Evolutionary conservation across 1,139 yeast genomes (phyloP).

Genomic region (Hanseniaspora uvarum): DNA sequence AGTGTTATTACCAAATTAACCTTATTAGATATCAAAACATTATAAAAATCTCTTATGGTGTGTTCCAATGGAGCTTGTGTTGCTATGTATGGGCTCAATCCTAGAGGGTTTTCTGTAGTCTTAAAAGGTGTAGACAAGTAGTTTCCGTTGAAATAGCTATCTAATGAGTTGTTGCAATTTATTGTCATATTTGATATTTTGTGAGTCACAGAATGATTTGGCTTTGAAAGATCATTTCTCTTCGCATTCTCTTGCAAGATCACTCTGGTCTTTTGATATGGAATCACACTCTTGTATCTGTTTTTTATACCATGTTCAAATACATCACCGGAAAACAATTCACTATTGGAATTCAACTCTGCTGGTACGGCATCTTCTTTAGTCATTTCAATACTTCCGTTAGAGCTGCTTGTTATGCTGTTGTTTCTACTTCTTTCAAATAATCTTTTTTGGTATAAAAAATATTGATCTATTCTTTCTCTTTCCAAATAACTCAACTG

Average conservation of each 20-base stretch:
- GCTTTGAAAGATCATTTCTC: slow-evolving; percentile 41
- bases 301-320: slow-evolving; percentile 67
- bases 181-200: background rate
- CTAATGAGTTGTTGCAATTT: background rate
- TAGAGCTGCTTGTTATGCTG: slow-evolving; percentile 17
- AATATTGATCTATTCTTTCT: slow-evolving; percentile 32
- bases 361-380: background rate
- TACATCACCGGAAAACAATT: slow-evolving; percentile 42
- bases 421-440: slow-evolving; percentile 6
- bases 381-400: slow-evolving; percentile 32
- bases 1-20: slow-evolving; percentile 59
- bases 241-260: slow-evolving; percentile 26
- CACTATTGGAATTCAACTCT: background rate
- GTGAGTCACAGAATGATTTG: background rate
- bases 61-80: slow-evolving; percentile 73
- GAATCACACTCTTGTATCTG: slow-evolving; percentile 69
- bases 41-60: slow-evolving; percentile 69
- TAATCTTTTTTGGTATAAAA: slow-evolving; percentile 15
- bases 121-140: slow-evolving; percentile 18
- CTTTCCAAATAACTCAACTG: slow-evolving; percentile 35
- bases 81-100: slow-evolving; percentile 45
- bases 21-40: slow-evolving; percentile 49
- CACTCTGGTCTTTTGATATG: slow-evolving; percentile 71
- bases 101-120: slow-evolving; percentile 26
- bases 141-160: slow-evolving; percentile 19